These are phyloP conservation scores for Melaleuca quinquenervia DNA, from an alignment of 345 rosid genomes.

Conservation along the genomic window DNA sequence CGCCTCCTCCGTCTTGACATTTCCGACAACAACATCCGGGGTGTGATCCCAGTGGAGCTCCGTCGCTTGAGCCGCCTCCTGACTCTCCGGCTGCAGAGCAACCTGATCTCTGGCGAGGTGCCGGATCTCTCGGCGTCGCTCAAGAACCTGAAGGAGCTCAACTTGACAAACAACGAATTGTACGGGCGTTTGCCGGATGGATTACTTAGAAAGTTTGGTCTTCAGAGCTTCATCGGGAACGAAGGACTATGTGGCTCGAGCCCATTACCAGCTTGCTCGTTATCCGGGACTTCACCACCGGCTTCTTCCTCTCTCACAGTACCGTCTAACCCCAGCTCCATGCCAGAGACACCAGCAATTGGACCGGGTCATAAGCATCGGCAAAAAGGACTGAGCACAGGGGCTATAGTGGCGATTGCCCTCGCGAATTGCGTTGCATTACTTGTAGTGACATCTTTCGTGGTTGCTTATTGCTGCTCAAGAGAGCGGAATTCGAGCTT, in stretches of 20 bases:
- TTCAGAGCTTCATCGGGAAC: constrained; percentile 59
- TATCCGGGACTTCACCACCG: constrained; percentile 26
- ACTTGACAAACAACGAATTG: constrained; percentile 66
- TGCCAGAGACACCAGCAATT: constrained; percentile 37
- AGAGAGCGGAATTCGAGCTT: constrained; percentile 25
- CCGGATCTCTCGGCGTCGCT: constrained; percentile 59
- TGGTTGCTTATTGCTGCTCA: constrained; percentile 62
- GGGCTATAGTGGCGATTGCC: constrained; percentile 57
- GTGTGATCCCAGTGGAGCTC: constrained; percentile 41
- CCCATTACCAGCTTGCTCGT: constrained; percentile 57
- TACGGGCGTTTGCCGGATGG: constrained; percentile 52
- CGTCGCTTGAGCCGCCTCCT: constrained; percentile 45
- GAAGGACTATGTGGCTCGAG: constrained; percentile 70
- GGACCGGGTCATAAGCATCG: constrained; percentile 6
- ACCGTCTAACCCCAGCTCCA: constrained; percentile 70
- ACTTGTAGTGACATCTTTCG: constrained; percentile 42
- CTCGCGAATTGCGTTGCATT: constrained; percentile 51
- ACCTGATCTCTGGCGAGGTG: constrained; percentile 65
- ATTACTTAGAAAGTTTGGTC: constrained; percentile 46
- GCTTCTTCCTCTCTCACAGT: constrained; percentile 30
- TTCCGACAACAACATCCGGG: constrained; percentile 76
- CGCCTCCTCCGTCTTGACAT: constrained; percentile 64
- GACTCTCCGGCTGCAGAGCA: constrained; percentile 74
- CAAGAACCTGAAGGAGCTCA: constrained; percentile 32
- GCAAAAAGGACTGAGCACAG: constrained; percentile 39